Base-by-base conservation (phyloP, 352 stramenopile genomes). In the Peronospora farinosa region DNA sequence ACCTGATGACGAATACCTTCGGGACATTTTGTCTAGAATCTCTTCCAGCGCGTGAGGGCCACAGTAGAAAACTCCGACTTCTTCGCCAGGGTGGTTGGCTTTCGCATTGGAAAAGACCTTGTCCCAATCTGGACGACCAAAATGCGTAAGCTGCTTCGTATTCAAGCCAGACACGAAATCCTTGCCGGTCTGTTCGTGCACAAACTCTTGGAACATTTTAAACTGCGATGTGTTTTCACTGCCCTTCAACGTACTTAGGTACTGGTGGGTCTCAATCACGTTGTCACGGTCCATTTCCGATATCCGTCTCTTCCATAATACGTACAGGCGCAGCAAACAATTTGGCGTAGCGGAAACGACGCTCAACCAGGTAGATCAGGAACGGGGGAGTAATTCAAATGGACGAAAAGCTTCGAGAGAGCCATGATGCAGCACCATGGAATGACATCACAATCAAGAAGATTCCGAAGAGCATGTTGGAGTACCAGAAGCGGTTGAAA, bases 11-110 rank as follows among this genome's bases (percentile, higher is more conserved):
- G 78, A 86, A 47, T 84, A 84, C 43, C 78, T 69, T 39, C 74
- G 70, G 64, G 74, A 88, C 61, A 74, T 81, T 30, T 77, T 78
- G 40, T 69, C 67, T 17, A 95, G 50, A 35, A 85, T 78, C 54
- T 84, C 73, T 54, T 90, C 78, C n/a, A 95, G 72, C 3, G 62
- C 67, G 44, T 89, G 78, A 16, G 83, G 80, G 3, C 84, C 84
- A 37, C 84, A 94, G 59, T 91, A 86, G 56, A 95, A 95, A 10
- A 95, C 80, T n/a, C 83, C 83, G 15, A 90, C 84, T 48, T 91
- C 77, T 35, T 89, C 72, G 15, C 72, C 63, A 15, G 64, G 70
- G 49, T 91, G 75, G 33, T 65, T 61, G 5, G 41, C 44, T 25
- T 58, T 60, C 8, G 69, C 75, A 21, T 81, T 66, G 23, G 69